Percentiles rank a stretch among this genome's conserved stretches.
Evolutionary conservation across 805 yeast species (phyloP).

Genomic region (Yarrowia phangngaensis): DNA sequence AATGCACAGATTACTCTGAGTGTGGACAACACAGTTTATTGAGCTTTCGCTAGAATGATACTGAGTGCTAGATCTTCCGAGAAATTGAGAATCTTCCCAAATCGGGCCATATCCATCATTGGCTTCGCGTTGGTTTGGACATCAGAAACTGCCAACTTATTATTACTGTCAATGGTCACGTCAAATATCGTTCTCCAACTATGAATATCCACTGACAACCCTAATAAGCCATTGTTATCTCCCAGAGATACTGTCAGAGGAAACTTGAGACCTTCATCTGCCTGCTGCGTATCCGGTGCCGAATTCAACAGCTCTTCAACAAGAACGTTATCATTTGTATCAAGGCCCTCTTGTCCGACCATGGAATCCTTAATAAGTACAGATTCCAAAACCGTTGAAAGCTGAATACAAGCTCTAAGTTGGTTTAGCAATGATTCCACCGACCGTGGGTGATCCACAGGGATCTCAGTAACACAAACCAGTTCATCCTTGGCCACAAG

Average conservation of each 20-base stretch:
- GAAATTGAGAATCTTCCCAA: constrained; percentile 6
- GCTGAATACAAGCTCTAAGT: constrained; percentile 31
- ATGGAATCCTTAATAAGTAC: constrained; percentile 26
- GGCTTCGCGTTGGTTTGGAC: background rate
- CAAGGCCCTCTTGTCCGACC: constrained; percentile 9
- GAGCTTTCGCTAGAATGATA: background rate
- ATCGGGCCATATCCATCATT: background rate
- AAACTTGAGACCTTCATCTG: background rate
- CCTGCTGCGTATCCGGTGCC: background rate
- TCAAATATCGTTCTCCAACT: constrained; percentile 17
- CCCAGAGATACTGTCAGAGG: constrained; percentile 17
- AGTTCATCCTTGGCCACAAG: constrained; percentile 33
- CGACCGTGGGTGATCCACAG: constrained; percentile 35
- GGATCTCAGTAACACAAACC: constrained; percentile 34
- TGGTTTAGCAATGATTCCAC: constrained; percentile 33
- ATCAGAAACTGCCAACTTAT: background rate
- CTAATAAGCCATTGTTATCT: constrained; percentile 10
- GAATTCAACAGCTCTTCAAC: constrained; percentile 26
- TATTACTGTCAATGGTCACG: constrained; percentile 1
- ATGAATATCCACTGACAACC: constrained; percentile 21
- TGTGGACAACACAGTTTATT: too few relatives aligned
- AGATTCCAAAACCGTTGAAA: constrained; percentile 28
- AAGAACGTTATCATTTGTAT: constrained; percentile 14
- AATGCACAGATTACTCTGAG: too few relatives aligned
- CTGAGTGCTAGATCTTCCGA: constrained; percentile 13